These are phyloP conservation scores for Nitzschia sp. DNA, from an alignment of 108 stramenopile genomes.

Conservation along the genomic window DNA sequence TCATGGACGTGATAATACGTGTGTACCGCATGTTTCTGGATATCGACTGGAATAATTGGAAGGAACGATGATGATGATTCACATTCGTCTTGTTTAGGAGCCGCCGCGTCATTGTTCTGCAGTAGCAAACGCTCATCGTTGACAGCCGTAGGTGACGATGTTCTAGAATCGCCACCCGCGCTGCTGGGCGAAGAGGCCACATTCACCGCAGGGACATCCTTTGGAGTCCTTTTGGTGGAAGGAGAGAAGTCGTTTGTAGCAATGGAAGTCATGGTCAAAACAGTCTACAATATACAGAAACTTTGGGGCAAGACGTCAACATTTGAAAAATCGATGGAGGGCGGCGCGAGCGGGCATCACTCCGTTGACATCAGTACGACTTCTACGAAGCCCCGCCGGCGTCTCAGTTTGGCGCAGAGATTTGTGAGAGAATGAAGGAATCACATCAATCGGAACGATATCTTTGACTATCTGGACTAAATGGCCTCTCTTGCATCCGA, in stretches of 20 bases:
- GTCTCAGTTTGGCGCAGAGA: too few relatives aligned
- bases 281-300: too few relatives aligned
- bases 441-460: too few relatives aligned
- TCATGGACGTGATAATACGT: neutral
- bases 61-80: neutral
- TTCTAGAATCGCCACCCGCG: neutral
- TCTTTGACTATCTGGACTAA: too few relatives aligned
- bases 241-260: neutral
- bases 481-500: too few relatives aligned
- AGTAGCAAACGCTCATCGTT: constrained; percentile 3
- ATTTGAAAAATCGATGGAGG: too few relatives aligned
- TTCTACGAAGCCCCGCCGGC: too few relatives aligned
- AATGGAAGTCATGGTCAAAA: neutral
- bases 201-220: neutral
- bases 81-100: neutral
- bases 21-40: neutral
- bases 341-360: too few relatives aligned
- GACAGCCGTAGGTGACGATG: neutral
- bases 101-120: neutral
- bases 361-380: too few relatives aligned
- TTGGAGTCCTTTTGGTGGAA: neutral
- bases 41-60: neutral
- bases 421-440: too few relatives aligned
- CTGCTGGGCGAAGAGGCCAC: neutral
- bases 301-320: too few relatives aligned